phyloP scores from a whole-genome alignment of 1,284 basidiomycete genomes.

The Sporisorium iseilematis-ciliati region DNA sequence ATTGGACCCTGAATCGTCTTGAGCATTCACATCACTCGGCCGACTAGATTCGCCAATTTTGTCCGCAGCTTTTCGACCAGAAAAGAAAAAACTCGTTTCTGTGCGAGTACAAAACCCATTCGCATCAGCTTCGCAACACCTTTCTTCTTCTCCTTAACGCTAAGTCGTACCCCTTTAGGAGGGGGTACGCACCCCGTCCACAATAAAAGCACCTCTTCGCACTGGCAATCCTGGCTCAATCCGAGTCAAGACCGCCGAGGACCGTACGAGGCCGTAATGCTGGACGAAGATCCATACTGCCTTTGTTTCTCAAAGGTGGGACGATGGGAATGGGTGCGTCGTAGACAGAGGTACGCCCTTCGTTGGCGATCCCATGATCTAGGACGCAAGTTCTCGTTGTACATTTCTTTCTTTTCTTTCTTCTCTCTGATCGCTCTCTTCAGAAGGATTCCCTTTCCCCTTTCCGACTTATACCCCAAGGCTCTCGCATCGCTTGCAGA shows the following conservation, averaged over 20 bases:
- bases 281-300: conserved; percentile 55
- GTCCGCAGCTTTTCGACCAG: conserved; percentile 4
- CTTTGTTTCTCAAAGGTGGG: conserved; percentile 16
- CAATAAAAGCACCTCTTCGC: conserved; percentile 60
- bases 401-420: conserved; percentile 22
- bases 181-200: conserved; percentile 54
- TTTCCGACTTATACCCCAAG: neutral
- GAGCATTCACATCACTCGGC: conserved; percentile 5
- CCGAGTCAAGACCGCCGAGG: conserved; percentile 41
- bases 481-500: neutral
- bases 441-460: neutral
- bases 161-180: conserved; percentile 42
- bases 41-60: neutral
- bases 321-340: conserved; percentile 61
- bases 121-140: neutral
- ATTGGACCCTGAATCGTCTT: conserved; percentile 8
- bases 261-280: conserved; percentile 60
- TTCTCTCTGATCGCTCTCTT: neutral
- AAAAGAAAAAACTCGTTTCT: neutral
- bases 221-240: conserved; percentile 30
- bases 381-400: conserved; percentile 58
- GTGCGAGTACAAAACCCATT: conserved; percentile 19
- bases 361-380: conserved; percentile 48
- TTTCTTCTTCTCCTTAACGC: conserved; percentile 53
- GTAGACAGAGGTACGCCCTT: conserved; percentile 42